Evolutionary conservation across 306 rosid species (phyloP).

Genomic region (Vigna radiata): DNA sequence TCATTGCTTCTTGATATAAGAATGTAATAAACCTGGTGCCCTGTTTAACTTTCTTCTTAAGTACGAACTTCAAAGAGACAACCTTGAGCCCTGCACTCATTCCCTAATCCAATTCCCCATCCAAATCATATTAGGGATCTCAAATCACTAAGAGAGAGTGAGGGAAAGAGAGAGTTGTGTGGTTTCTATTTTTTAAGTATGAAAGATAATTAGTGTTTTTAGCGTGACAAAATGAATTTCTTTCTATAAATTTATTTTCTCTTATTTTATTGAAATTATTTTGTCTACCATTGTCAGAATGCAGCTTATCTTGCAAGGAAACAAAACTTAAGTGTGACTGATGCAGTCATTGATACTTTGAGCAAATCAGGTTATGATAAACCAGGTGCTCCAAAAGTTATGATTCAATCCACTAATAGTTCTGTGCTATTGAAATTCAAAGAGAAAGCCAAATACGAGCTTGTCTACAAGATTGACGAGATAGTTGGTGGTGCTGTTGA

Average conservation of each 20-base stretch:
- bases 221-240: constrained; percentile 13
- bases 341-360: constrained; percentile 62
- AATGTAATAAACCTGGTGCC: background rate
- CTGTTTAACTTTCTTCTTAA: background rate
- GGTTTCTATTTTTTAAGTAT: constrained; percentile 4
- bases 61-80: background rate
- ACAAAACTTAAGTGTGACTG: constrained; percentile 56
- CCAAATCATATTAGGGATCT: background rate
- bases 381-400: constrained; percentile 53
- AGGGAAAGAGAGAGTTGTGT: background rate
- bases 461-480: constrained; percentile 72
- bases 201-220: background rate
- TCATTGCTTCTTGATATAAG: background rate
- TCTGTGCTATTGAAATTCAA: constrained; percentile 67
- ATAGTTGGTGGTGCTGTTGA: constrained; percentile 48
- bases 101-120: background rate
- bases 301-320: constrained; percentile 75
- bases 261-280: constrained; percentile 6
- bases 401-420: constrained; percentile 80
- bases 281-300: constrained; percentile 56
- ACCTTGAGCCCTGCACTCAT: background rate
- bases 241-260: constrained; percentile 16
- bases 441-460: constrained; percentile 60
- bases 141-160: background rate
- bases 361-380: constrained; percentile 67